Conservation (phyloP, 208 protist genomes). For the Polymyxa betae region DNA sequence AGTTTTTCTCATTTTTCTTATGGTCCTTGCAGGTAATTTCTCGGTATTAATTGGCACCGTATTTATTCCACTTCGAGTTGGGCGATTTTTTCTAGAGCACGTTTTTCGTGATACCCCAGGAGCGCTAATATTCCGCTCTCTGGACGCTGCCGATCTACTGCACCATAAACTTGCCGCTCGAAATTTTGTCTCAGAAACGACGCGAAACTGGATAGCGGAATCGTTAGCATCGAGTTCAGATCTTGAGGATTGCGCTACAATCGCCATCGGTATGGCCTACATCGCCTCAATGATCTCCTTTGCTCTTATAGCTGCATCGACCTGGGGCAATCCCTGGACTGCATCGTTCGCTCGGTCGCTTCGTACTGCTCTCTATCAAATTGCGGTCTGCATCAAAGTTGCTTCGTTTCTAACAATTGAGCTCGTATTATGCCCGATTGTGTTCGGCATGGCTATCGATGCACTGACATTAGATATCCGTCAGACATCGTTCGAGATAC, state of each 20-base stretch:
- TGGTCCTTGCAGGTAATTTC: slow-evolving; percentile 28
- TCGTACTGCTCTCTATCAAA: background rate
- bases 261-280: background rate
- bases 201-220: background rate
- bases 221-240: background rate
- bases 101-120: background rate
- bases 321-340: slow-evolving; percentile 12
- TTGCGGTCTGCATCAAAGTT: background rate
- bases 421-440: background rate
- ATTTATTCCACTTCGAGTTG: slow-evolving; percentile 1
- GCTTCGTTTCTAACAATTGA: slow-evolving; percentile 10
- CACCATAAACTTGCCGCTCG: background rate
- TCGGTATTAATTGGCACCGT: background rate
- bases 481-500: background rate
- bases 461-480: background rate
- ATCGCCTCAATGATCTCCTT: background rate
- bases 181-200: background rate
- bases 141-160: background rate
- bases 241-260: background rate
- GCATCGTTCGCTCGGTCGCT: background rate
- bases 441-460: slow-evolving; percentile 38
- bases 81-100: background rate
- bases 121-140: background rate
- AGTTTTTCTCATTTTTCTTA: background rate
- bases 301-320: background rate